phyloP scores from a whole-genome alignment of 306 rosid genomes.

The Ziziphus jujuba region DNA sequence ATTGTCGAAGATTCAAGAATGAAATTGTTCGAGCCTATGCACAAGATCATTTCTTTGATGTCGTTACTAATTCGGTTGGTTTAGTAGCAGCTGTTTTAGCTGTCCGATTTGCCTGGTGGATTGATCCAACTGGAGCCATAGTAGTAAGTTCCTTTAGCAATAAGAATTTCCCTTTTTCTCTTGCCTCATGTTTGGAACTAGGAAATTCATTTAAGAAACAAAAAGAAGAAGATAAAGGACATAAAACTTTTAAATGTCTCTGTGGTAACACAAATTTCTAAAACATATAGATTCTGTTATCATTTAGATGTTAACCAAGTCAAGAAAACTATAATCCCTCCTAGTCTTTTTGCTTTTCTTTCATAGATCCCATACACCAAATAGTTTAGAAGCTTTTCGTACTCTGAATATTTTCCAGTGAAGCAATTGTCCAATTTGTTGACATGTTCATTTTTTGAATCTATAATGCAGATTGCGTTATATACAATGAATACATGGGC shows the following conservation, averaged over 20 bases:
- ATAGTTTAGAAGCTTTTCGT: neutral
- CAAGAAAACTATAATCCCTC: no score
- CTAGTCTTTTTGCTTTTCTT: no score
- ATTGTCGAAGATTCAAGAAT: conserved; percentile 66
- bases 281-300: no score
- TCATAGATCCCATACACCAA: neutral
- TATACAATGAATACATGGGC: conserved; percentile 81
- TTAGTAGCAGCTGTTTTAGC: conserved; percentile 80
- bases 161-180: neutral
- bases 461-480: conserved; percentile 62
- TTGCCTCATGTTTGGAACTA: neutral
- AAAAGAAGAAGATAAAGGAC: no score
- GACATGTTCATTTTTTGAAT: conserved; percentile 9
- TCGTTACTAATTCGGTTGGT: conserved; percentile 77
- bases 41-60: conserved; percentile 77
- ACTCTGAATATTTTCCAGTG: neutral
- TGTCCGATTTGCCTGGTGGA: conserved; percentile 59
- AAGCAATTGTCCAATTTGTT: neutral
- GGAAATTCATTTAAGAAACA: no score
- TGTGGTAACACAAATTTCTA: no score
- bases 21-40: conserved; percentile 77
- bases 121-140: conserved; percentile 82
- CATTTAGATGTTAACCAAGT: no score
- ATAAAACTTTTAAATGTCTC: no score
- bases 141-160: conserved; percentile 45